Base-by-base conservation (phyloP, 345 rosid genomes). In the Gynandropsis gynandra region DNA sequence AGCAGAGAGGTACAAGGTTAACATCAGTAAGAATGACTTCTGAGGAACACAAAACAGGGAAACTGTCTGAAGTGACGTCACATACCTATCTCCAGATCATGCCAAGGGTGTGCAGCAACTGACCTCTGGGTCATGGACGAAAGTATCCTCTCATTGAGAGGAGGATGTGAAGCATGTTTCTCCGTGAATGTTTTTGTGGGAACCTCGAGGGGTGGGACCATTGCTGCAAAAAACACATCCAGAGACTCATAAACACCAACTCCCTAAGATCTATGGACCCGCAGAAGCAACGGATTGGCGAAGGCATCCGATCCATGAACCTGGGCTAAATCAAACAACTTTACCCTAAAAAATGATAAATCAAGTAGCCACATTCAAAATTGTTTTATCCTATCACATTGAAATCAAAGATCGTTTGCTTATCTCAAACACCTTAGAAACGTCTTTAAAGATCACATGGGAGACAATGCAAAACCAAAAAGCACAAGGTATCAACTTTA, bases 91-190 rank as follows among this genome's bases (percentile, higher is more conserved):
- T 90, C 98, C 9, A 90, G 87, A 79, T 90, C 98, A 70, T 90
- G 98, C 98, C 98, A 90, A 34, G 98, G 96, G 70, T 90, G 98
- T 15, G 98, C 98, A 70, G 96, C 95, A 38, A 80, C 71, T 34
- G 96, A 83, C 71, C 98, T 80, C 74, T 86, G 84, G 52, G 76
- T 74, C 96, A 90, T 49, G 42, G 98, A 87, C 6, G 95, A 81
- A 56, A 90, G 89, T 16, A 90, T 90, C 81, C 98, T 81, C 64
- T 90, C 98, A 60, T 87, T 90, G 37, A 90, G 88, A 48, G 83
- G 85, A 50, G 94, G 82, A 43, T 76, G 75, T 20, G 88, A 36
- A 35, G 61, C 51, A 13, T 58, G 62, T 35, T 74, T 73, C 58
- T 65, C 45, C 15, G 10, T 65, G 34, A 59, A 47, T 7, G 42